Percentiles rank a stretch among this genome's conserved stretches.
phyloP scores from a whole-genome alignment of 441 rosid species.

The Gossypium laxum region DNA sequence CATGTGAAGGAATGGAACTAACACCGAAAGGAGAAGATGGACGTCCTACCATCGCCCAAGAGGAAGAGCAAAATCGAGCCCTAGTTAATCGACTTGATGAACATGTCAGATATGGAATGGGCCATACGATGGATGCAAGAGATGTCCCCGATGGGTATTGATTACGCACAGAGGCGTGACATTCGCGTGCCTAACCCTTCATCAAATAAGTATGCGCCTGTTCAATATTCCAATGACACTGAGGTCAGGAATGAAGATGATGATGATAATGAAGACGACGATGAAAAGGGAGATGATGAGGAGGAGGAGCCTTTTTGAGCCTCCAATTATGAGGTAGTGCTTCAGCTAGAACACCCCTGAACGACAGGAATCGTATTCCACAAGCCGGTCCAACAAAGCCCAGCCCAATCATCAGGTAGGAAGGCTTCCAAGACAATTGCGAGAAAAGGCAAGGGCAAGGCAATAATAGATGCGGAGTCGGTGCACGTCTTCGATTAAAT shows the following conservation, averaged over 20 bases:
- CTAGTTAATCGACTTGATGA: background rate
- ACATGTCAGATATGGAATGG: background rate
- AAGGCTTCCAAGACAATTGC: too few relatives aligned
- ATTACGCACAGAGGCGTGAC: background rate
- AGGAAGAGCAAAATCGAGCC: background rate
- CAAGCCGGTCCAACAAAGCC: too few relatives aligned
- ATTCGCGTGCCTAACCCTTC: background rate
- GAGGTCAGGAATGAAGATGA: background rate
- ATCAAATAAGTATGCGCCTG: background rate
- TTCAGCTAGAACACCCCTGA: too few relatives aligned
- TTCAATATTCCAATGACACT: background rate
- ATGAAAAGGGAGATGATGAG: background rate
- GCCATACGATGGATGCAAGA: background rate
- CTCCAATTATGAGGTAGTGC: too few relatives aligned
- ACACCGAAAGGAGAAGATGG: background rate
- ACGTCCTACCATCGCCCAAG: background rate
- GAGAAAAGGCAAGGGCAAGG: too few relatives aligned
- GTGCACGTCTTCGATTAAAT: too few relatives aligned
- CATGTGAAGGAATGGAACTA: background rate
- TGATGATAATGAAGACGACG: too few relatives aligned
- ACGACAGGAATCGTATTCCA: rapidly evolving
- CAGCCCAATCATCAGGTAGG: too few relatives aligned
- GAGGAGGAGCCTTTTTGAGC: too few relatives aligned
- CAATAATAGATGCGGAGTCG: too few relatives aligned
- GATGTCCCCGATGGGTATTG: background rate